These are phyloP conservation scores for Digitaria exilis DNA, from an alignment of 202 grass and related monocot species.

Conservation along the genomic window DNA sequence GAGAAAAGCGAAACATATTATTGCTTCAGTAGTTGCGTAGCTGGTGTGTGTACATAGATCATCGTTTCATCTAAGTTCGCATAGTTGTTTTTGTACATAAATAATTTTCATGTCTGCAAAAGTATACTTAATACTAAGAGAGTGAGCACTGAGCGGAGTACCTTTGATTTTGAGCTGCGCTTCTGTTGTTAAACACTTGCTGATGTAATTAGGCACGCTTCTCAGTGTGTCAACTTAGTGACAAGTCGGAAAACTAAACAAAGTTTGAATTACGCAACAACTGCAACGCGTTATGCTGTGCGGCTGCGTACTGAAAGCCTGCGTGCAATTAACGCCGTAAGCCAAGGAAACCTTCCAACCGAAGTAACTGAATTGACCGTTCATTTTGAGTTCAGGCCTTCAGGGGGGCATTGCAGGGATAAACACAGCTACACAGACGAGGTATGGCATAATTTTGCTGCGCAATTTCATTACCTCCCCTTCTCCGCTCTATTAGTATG, in stretches of 20 bases:
- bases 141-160: neutral
- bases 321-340: neutral
- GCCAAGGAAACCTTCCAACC: neutral
- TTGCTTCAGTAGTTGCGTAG: constrained; percentile 4
- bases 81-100: constrained; percentile 44
- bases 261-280: neutral
- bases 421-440: neutral
- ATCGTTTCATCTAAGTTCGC: neutral
- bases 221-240: no score
- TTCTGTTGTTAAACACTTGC: neutral
- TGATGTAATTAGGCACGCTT: neutral
- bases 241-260: no score
- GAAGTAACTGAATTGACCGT: neutral
- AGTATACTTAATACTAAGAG: neutral
- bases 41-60: constrained; percentile 29
- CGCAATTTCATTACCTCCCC: neutral
- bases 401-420: neutral
- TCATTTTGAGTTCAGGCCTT: neutral
- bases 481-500: neutral
- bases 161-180: neutral
- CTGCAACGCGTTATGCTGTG: neutral
- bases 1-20: neutral
- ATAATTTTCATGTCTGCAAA: neutral
- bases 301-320: neutral
- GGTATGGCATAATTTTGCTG: neutral